These are phyloP conservation scores for Lipomyces mesembrius DNA, from an alignment of 805 yeast species.

Conservation along the genomic window DNA sequence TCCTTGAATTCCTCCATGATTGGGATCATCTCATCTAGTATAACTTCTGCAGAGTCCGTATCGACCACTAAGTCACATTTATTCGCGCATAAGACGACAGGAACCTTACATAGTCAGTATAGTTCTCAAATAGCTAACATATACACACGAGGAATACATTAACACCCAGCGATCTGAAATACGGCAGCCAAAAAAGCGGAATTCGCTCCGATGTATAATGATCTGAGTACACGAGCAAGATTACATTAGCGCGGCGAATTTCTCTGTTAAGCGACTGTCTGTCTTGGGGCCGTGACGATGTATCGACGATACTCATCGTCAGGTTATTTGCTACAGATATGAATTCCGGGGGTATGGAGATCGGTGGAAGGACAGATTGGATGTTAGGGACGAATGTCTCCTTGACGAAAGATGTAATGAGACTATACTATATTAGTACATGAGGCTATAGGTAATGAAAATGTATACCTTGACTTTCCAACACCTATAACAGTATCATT, in stretches of 20 bases:
- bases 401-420: constrained; percentile 79
- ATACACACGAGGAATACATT: constrained; percentile 49
- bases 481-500: constrained; percentile 27
- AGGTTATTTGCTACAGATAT: constrained; percentile 63
- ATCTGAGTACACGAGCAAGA: constrained; percentile 92
- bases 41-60: constrained; percentile 53
- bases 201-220: constrained; percentile 93
- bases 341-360: constrained; percentile 78
- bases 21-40: constrained; percentile 83
- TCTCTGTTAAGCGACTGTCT: constrained; percentile 65
- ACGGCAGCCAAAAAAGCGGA: constrained; percentile 91
- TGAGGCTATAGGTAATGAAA: background rate
- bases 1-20: constrained; percentile 89
- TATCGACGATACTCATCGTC: constrained; percentile 75
- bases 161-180: constrained; percentile 89
- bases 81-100: constrained; percentile 89
- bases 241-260: constrained; percentile 82
- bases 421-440: constrained; percentile 45
- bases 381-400: constrained; percentile 74
- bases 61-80: constrained; percentile 60
- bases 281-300: constrained; percentile 64
- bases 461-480: constrained; percentile 38
- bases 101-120: constrained; percentile 50
- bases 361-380: constrained; percentile 79
- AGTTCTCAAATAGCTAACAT: background rate